Percentiles rank a stretch among this genome's conserved stretches.
These are phyloP conservation scores for Circinella umbellata DNA, from an alignment of 371 early-diverging fungal genomes.

Conservation along the genomic window DNA sequence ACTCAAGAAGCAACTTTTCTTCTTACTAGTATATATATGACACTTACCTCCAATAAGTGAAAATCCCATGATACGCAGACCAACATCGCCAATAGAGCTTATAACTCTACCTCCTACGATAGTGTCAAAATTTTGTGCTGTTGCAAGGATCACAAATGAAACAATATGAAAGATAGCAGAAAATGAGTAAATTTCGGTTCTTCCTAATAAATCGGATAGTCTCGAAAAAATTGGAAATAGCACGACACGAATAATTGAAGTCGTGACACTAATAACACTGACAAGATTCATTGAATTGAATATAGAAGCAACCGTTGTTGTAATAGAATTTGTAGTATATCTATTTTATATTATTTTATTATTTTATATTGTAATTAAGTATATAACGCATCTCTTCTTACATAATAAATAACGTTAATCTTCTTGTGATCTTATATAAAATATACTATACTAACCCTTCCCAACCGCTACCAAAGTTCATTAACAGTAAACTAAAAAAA, in stretches of 20 bases:
- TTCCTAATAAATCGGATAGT: slow-evolving; percentile 29
- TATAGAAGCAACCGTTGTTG: slow-evolving; percentile 26
- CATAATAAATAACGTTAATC: too few relatives aligned
- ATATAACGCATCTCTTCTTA: too few relatives aligned
- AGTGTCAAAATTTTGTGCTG: slow-evolving; percentile 22
- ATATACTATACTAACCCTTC: slow-evolving; percentile 27
- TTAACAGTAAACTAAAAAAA: neutral
- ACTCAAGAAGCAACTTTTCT: too few relatives aligned
- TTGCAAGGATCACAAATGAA: slow-evolving; percentile 25
- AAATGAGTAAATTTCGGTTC: slow-evolving; percentile 21
- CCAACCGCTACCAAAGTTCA: slow-evolving; percentile 16
- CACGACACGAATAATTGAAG: slow-evolving; percentile 27
- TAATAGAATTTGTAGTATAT: slow-evolving; percentile 17
- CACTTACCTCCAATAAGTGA: slow-evolving; percentile 40
- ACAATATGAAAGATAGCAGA: slow-evolving; percentile 23
- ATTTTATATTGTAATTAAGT: too few relatives aligned
- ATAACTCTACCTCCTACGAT: slow-evolving; percentile 37
- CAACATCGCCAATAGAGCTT: slow-evolving; percentile 38
- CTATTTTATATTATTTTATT: neutral
- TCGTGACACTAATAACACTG: slow-evolving; percentile 36
- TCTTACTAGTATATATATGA: too few relatives aligned
- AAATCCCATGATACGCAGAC: slow-evolving; percentile 36
- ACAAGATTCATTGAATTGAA: slow-evolving; percentile 28
- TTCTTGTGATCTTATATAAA: too few relatives aligned
- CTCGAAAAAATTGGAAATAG: slow-evolving; percentile 33